Conservation (phyloP, 1,284 basidiomycete species). For the Coniferiporia sulphurascens region DNA sequence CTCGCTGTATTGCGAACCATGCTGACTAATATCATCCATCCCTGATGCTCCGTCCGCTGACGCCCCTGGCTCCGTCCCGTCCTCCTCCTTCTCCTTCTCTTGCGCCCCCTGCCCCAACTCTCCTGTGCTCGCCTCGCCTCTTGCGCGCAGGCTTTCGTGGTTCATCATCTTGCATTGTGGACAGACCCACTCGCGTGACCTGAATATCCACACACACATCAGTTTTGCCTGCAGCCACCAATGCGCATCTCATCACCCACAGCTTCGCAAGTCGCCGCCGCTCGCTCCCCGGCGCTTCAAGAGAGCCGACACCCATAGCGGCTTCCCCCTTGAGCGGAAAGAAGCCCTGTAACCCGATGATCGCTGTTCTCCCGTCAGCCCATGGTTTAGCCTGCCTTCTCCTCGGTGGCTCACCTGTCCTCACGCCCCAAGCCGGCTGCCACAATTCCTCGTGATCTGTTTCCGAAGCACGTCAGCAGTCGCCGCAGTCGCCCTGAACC, state of each 20-base stretch:
- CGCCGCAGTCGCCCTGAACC: slow-evolving; percentile 1
- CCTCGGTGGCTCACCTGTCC: slow-evolving; percentile 58
- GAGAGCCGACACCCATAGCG: slow-evolving; percentile 84
- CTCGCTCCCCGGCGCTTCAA: slow-evolving; percentile 78
- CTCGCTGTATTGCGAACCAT: too few species aligned
- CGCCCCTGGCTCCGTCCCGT: too few species aligned
- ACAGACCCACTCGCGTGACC: slow-evolving; percentile 81
- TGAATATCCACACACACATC: too few species aligned
- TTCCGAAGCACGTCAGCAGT: not conserved
- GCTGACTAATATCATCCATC: too few species aligned
- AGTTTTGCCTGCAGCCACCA: too few species aligned
- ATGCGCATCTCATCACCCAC: slow-evolving; percentile 40
- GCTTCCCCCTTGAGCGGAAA: slow-evolving; percentile 87
- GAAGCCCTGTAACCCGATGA: slow-evolving; percentile 87
- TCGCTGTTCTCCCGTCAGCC: slow-evolving; percentile 44
- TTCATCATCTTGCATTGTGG: slow-evolving; percentile 70
- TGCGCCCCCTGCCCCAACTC: not conserved
- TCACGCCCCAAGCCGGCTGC: slow-evolving; percentile 97
- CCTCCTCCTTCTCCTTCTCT: not conserved
- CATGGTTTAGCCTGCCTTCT: too few species aligned
- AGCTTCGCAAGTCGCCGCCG: slow-evolving; percentile 75
- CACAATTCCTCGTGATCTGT: slow-evolving; percentile 85
- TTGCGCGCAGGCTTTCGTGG: slow-evolving; percentile 66
- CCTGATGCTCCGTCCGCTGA: too few species aligned
- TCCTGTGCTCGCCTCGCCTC: slow-evolving; percentile 23